These are phyloP conservation scores for Sideroxylon spinosum DNA, from an alignment of 179 eudicot genomes.

Conservation along the genomic window DNA sequence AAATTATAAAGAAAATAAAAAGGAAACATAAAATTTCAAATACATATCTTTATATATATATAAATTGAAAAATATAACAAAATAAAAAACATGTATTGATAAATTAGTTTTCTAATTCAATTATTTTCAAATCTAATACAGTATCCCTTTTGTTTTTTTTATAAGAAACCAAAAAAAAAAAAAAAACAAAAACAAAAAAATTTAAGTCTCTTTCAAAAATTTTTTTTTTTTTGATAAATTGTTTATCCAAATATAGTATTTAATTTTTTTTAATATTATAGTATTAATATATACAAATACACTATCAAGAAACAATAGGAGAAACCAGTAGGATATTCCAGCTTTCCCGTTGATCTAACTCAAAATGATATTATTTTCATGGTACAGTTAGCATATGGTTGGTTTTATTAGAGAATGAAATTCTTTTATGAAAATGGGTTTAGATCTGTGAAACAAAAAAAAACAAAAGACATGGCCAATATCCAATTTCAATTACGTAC, in stretches of 20 bases:
- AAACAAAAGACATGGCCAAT: neutral
- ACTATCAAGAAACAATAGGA: neutral
- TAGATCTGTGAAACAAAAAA: neutral
- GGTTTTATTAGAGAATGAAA: neutral
- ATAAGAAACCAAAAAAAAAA: neutral
- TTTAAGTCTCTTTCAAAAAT: constrained; percentile 5
- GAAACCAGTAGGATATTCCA: neutral
- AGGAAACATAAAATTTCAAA: no score
- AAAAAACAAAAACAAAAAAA: constrained; percentile 9
- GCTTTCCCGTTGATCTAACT: neutral
- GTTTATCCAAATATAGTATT: no score
- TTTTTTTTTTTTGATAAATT: neutral
- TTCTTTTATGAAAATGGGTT: neutral
- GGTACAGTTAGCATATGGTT: neutral
- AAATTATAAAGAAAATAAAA: no score
- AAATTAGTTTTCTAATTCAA: no score
- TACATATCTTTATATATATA: no score
- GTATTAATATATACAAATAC: neutral
- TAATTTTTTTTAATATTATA: neutral
- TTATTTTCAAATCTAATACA: no score
- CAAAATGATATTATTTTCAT: neutral
- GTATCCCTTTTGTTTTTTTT: no score
- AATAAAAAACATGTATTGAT: no score
- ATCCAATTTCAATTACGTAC: constrained; percentile 20
- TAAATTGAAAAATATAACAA: no score